Conservation (phyloP, 1,139 yeast species). For the Candida sp. region DNA sequence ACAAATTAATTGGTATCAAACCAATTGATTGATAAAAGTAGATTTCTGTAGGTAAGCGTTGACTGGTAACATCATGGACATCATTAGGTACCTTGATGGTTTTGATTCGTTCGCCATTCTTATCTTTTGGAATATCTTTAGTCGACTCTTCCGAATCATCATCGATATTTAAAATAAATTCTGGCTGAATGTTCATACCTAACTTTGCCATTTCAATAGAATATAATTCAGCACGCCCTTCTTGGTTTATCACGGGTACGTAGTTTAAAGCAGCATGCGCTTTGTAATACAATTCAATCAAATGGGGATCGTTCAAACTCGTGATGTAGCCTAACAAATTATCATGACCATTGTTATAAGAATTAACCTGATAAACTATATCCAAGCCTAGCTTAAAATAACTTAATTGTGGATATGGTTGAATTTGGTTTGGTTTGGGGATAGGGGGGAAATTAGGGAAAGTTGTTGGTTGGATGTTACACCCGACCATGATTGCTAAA, state of each 20-base stretch:
- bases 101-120: conserved; percentile 4
- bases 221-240: conserved; percentile 67
- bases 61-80: conserved; percentile 79
- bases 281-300: conserved; percentile 34
- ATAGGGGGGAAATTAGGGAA: conserved; percentile 56
- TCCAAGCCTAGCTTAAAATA: conserved; percentile 44
- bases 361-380: conserved; percentile 34
- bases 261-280: conserved; percentile 41
- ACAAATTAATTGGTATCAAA: conserved; percentile 58
- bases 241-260: conserved; percentile 66
- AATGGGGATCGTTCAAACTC: conserved; percentile 34
- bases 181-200: conserved; percentile 21
- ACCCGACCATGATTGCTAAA: conserved; percentile 74
- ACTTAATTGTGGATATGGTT: conserved; percentile 42
- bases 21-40: conserved; percentile 83
- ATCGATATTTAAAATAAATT: conserved; percentile 12
- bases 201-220: conserved; percentile 36
- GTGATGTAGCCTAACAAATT: conserved; percentile 33
- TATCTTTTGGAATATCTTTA: neutral
- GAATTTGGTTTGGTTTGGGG: conserved; percentile 43
- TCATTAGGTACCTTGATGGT: conserved; percentile 62
- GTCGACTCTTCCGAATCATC: conserved; percentile 6
- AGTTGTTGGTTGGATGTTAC: conserved; percentile 66
- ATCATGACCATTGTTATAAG: conserved; percentile 23
- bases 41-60: conserved; percentile 83